phyloP scores from a whole-genome alignment of 352 stramenopile species.

The Peronospora belbahrii region DNA sequence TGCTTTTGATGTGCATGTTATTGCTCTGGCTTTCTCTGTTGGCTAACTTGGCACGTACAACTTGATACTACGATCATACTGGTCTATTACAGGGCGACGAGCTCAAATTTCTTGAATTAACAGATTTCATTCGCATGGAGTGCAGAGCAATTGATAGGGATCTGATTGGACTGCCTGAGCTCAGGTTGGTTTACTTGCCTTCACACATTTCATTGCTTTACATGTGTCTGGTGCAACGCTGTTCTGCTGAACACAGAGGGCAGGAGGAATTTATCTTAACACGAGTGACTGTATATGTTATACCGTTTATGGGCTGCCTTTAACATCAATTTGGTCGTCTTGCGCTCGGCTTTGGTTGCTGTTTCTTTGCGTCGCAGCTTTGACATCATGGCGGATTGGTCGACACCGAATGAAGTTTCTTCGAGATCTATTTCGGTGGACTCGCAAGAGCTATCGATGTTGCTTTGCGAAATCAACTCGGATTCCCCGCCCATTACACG shows the following conservation, averaged over 20 bases:
- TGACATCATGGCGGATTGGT: constrained; percentile 62
- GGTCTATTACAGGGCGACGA: constrained; percentile 43
- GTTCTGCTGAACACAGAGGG: constrained; percentile 7
- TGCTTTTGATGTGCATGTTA: background rate
- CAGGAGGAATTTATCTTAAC: constrained; percentile 15
- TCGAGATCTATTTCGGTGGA: constrained; percentile 34
- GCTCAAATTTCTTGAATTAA: constrained; percentile 56
- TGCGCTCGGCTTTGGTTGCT: constrained; percentile 7
- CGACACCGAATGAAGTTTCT: constrained; percentile 39
- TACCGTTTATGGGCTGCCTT: too few relatives aligned
- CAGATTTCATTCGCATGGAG: constrained; percentile 51
- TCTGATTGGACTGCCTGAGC: constrained; percentile 46
- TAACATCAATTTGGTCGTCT: too few relatives aligned
- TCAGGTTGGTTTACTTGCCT: constrained; percentile 38
- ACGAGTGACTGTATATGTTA: constrained; percentile 8
- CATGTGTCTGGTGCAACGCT: constrained; percentile 14
- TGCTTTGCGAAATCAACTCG: constrained; percentile 53
- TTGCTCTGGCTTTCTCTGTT: background rate
- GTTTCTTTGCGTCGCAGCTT: constrained; percentile 37
- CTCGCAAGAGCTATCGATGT: constrained; percentile 40
- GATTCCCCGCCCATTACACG: constrained; percentile 42
- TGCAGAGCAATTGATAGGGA: constrained; percentile 58
- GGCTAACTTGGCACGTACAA: constrained; percentile 2
- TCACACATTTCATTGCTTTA: constrained; percentile 5
- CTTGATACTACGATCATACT: constrained; percentile 16